These are phyloP conservation scores for Vanrija sp. DNA, from an alignment of 1,284 basidiomycete genomes.

Conservation along the genomic window DNA sequence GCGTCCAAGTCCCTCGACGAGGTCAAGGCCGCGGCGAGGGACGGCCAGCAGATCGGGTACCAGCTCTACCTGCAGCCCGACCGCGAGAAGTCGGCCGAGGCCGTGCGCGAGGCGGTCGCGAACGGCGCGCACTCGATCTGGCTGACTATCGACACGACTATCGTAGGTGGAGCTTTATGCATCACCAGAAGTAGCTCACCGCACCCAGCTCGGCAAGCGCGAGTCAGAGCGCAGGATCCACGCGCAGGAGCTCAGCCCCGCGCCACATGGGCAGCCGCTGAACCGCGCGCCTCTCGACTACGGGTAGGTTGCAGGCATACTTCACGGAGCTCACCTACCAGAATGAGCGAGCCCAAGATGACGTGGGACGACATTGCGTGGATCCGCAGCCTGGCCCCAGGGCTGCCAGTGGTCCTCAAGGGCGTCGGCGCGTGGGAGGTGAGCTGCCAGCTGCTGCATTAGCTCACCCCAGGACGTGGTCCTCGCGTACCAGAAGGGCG, in stretches of 20 bases:
- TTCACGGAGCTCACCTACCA: neutral
- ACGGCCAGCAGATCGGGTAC: constrained; percentile 36
- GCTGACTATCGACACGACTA: constrained; percentile 51
- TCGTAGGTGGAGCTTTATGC: constrained; percentile 20
- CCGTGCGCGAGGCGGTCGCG: constrained; percentile 43
- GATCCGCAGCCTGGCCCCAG: constrained; percentile 47
- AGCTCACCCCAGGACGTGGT: constrained; percentile 39
- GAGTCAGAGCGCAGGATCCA: constrained; percentile 13
- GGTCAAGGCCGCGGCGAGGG: constrained; percentile 40
- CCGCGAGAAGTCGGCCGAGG: constrained; percentile 40
- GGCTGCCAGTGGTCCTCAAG: constrained; percentile 52
- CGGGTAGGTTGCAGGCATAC: neutral
- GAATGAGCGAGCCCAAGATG: constrained; percentile 9
- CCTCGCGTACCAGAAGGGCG: constrained; percentile 46
- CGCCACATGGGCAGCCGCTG: constrained; percentile 13
- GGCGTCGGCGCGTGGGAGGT: constrained; percentile 50
- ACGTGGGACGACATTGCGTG: constrained; percentile 51
- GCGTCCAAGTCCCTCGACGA: constrained; percentile 50
- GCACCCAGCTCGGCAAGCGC: constrained; percentile 21
- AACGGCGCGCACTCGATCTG: constrained; percentile 49
- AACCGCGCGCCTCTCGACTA: constrained; percentile 3
- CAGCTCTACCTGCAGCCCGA: constrained; percentile 39
- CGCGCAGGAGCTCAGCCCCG: constrained; percentile 13
- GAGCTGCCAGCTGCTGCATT: neutral
- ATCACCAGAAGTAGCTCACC: constrained; percentile 21